Base-by-base conservation (phyloP, 2,329 filamentous ascomycete genomes). In the Botrytis galanthina region DNA sequence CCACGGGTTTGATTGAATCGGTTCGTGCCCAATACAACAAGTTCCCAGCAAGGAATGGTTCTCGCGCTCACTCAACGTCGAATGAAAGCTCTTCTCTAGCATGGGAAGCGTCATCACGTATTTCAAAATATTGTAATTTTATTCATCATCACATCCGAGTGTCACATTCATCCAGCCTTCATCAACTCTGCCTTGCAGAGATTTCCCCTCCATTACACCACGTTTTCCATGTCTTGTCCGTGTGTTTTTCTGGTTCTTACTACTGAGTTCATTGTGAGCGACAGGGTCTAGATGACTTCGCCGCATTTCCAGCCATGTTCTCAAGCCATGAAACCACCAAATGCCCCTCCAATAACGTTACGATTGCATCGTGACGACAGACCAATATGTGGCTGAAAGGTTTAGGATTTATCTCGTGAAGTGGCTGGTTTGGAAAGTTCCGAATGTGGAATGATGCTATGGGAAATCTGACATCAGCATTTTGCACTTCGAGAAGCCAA, bases 351-450 rank as follows among this genome's bases (percentile, higher is more conserved):
- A 14, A 64, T 18, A 66, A 37, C 5, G 29, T 66, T 26, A 37
- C 29, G 32, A 48, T 46, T 20, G 16, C 20, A 54, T 42, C 12
- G 46, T 39, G 64, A 68, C 14, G 26, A 39, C 2, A 12, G 20
- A 39, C 12, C 6, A 12, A 39, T 7, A 39, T 29, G 46, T 68
- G 64, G 35, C 46, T 48, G 63, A 48, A 48, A 39, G 16, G 14
- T 7, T 39, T 9, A n/a, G 39, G 32, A 54, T 54, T 12, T 54
- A 42, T 64, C 29, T 44, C 10, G n/a, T 16, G 22, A 54, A 51
- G 35, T 68, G 64, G 64, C 32, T 68, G 20, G 64, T 54, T 67
- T 51, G 64, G 32, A 67, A 54, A 67, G 46, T 67, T 67, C 64
- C 46, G 46, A 67, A 67, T 20, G 64, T 20, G 63, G 37, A 67